Percentiles rank a stretch among this genome's conserved stretches.
phyloP scores from a whole-genome alignment of 2,329 filamentous ascomycete species.

The Apiospora kogelbergensis region DNA sequence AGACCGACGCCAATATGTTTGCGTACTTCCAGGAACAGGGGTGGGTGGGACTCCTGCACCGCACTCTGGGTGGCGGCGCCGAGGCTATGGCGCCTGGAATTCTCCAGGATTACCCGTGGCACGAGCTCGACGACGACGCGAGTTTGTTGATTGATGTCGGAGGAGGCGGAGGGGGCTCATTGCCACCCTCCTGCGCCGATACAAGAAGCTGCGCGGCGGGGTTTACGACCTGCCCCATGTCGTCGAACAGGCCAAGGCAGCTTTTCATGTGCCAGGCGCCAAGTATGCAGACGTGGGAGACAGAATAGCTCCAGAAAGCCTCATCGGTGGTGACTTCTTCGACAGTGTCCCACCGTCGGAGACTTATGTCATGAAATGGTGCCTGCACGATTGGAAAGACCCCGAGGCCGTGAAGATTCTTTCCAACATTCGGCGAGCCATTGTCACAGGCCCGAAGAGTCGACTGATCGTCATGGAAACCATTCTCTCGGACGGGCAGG shows the following conservation, averaged over 20 bases:
- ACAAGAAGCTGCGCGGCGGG: slow-evolving; percentile 31
- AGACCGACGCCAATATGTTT: slow-evolving; percentile 41
- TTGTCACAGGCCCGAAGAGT: slow-evolving; percentile 23
- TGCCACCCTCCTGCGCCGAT: slow-evolving; percentile 31
- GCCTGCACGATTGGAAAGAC: slow-evolving; percentile 42
- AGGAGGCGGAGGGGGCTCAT: slow-evolving; percentile 34
- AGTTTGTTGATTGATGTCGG: slow-evolving; percentile 43
- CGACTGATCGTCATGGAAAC: slow-evolving; percentile 39
- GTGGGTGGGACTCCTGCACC: slow-evolving; percentile 34
- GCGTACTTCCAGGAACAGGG: slow-evolving; percentile 35
- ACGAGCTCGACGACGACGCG: slow-evolving; percentile 31
- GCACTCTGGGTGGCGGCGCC: slow-evolving; percentile 37
- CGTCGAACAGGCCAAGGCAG: slow-evolving; percentile 29
- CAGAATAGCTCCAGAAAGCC: slow-evolving; percentile 24
- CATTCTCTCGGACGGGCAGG: slow-evolving; percentile 31
- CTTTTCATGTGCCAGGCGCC: slow-evolving; percentile 29
- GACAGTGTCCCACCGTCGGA: slow-evolving; percentile 29
- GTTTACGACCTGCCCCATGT: slow-evolving; percentile 36
- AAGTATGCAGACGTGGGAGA: slow-evolving; percentile 32
- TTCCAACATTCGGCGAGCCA: slow-evolving; percentile 28
- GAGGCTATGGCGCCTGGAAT: slow-evolving; percentile 38
- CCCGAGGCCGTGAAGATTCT: slow-evolving; percentile 29
- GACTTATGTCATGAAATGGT: slow-evolving; percentile 39
- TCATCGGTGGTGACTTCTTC: slow-evolving; percentile 40
- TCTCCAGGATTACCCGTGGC: slow-evolving; percentile 41